These are phyloP conservation scores for Septoria petroselini DNA, from an alignment of 2,329 filamentous ascomycete species.

Conservation along the genomic window DNA sequence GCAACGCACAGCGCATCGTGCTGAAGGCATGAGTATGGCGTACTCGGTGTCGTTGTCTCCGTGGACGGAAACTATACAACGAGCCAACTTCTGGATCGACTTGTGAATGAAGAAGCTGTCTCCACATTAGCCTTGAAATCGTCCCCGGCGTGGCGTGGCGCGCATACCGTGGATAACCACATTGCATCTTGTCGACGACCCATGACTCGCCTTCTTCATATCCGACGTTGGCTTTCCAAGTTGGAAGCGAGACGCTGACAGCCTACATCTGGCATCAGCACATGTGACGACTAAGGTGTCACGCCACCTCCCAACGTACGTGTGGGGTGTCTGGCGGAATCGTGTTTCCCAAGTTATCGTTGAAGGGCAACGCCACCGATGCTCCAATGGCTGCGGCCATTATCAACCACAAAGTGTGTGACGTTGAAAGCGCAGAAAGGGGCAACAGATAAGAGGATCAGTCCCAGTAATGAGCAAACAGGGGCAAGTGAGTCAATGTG, in stretches of 20 bases:
- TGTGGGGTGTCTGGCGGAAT: slow-evolving; percentile 77
- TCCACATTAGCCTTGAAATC: background rate
- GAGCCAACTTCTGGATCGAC: slow-evolving; percentile 70
- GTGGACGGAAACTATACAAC: slow-evolving; percentile 63
- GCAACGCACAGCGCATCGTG: slow-evolving; percentile 67
- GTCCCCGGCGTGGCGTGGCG: slow-evolving; percentile 1
- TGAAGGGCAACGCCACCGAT: slow-evolving; percentile 32
- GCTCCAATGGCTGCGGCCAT: slow-evolving; percentile 19
- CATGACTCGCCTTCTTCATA: slow-evolving; percentile 91
- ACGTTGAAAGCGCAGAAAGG: background rate
- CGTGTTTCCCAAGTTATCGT: slow-evolving; percentile 57
- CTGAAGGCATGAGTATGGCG: slow-evolving; percentile 80
- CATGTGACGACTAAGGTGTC: background rate
- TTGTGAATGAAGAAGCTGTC: slow-evolving; percentile 86
- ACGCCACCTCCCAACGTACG: slow-evolving; percentile 51
- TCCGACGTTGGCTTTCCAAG: slow-evolving; percentile 84
- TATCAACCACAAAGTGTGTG: no score
- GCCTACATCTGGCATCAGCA: slow-evolving; percentile 56
- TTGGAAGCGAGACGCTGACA: slow-evolving; percentile 91
- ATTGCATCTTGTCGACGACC: slow-evolving; percentile 81
- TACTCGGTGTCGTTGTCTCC: slow-evolving; percentile 58
- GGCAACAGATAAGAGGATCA: background rate
- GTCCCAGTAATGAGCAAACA: background rate
- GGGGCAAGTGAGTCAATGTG: background rate
- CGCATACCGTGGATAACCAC: slow-evolving; percentile 78